Conservation (phyloP, 2,329 filamentous ascomycete species). For the Colletotrichum kahawae region DNA sequence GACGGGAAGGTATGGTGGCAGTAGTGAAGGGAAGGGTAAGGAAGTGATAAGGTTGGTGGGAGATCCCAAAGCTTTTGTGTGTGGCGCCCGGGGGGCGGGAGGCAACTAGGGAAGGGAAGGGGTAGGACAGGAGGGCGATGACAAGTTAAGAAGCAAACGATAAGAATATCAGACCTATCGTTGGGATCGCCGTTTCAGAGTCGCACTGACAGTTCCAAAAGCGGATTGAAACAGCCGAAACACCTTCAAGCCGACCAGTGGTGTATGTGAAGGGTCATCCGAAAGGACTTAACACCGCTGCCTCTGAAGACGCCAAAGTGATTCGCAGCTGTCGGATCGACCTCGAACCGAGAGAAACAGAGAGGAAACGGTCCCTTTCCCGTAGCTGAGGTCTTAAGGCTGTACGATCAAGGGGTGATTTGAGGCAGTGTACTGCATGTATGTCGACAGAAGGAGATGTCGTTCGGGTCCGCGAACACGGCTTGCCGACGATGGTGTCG, state of each 20-base stretch:
- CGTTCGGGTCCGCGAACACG: background rate
- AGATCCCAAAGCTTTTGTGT: conserved; percentile 23
- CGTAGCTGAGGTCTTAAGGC: conserved; percentile 1
- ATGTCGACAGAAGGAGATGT: conserved; percentile 5
- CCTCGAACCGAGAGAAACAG: conserved; percentile 24
- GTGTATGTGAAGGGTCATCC: conserved; percentile 27
- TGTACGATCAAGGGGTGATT: conserved; percentile 7
- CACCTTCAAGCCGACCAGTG: conserved; percentile 35
- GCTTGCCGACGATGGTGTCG: conserved; percentile 8
- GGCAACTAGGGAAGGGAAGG: conserved; percentile 6
- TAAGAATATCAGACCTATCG: conserved; percentile 35
- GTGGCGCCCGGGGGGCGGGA: conserved; percentile 19
- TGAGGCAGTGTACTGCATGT: background rate
- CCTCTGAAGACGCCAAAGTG: conserved; percentile 25
- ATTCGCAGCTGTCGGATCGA: conserved; percentile 23
- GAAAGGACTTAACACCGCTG: conserved; percentile 26
- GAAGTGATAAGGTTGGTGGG: conserved; percentile 18
- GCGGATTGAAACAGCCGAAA: conserved; percentile 46
- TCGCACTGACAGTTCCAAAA: conserved; percentile 39
- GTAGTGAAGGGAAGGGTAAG: background rate
- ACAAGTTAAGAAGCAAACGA: conserved; percentile 24
- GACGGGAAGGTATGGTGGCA: conserved; percentile 10
- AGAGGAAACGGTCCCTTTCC: conserved; percentile 15
- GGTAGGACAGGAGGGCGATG: conserved; percentile 17
- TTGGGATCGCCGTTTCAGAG: conserved; percentile 43